phyloP scores from a whole-genome alignment of 176 grass and related monocot genomes.

The Sorghum bicolor region DNA sequence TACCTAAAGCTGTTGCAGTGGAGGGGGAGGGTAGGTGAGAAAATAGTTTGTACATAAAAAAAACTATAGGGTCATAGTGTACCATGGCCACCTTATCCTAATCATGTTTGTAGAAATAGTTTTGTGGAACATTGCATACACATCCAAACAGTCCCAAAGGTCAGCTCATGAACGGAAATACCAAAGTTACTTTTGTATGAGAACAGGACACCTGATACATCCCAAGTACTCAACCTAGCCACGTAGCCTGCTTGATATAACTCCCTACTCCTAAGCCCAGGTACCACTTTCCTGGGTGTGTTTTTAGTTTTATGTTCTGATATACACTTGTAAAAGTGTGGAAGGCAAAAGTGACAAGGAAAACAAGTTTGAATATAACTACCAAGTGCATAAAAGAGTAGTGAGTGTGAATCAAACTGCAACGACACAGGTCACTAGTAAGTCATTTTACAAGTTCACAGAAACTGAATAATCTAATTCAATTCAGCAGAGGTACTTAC shows the following conservation, averaged over 20 bases:
- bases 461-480: constrained; percentile 9
- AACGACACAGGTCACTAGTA: background rate
- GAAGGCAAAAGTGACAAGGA: background rate
- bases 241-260: background rate
- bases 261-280: background rate
- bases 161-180: background rate
- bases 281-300: background rate
- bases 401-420: background rate
- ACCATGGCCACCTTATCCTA: background rate
- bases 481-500: constrained; percentile 41
- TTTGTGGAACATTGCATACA: background rate
- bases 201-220: background rate
- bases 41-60: background rate
- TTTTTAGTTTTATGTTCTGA: background rate
- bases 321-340: background rate
- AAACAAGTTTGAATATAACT: background rate
- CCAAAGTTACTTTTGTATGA: background rate
- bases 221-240: background rate
- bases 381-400: background rate
- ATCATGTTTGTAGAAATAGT: background rate
- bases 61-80: background rate
- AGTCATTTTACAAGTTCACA: background rate
- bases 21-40: background rate
- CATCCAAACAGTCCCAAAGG: background rate
- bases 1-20: background rate